Evolutionary conservation across 2,329 filamentous ascomycete genomes (phyloP), one percentile per base, ranked within the genome.

Genomic region (Penicillium sp.): DNA sequence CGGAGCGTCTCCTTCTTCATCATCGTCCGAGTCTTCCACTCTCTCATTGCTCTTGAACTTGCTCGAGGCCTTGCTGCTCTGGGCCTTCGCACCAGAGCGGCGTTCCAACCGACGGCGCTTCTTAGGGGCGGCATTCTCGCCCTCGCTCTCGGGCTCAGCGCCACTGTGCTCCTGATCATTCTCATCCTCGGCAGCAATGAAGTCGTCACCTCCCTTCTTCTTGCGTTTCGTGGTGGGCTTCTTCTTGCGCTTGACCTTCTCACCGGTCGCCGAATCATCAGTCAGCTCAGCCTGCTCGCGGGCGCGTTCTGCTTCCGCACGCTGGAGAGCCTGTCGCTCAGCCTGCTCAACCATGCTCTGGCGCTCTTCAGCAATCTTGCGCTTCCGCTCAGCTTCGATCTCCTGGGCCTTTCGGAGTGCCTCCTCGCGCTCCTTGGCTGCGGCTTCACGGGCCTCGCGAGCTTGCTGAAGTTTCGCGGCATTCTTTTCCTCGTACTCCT

Each of bases 401-500:
- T 90, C 88, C 57, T 90, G 81, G 0, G 83, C 84, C 65, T 84
- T 86, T 63, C 86, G 81, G 44, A 88, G 86, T 70, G 88, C 87
- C 62, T 92, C 92, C 71, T 96, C 92, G 7, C 91, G 88, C 59
- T 85, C 86, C 58, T 82, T 84, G 21, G 93, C 80, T 72, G 96
- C 93, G 4, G 87, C 89, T 67, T 98, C 90, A 52, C 93, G 89
- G 59, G 87, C 84, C 67, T 90, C 86, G 35, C 90, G 84, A 8
- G 95, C 93, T 52, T 91, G 87, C 60, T 89, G 85, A 3, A 98
- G 84, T 74, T 95, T 96, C 67, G 90, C 87, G 35, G 92, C 91
- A 72, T 98, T 97, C 79, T 90, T 91, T 67, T 92, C 89, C 74
- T 99, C 95, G 74, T 96, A 98, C 61, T 96, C 90, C 61, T 86